Conservation (phyloP, 208 protist genomes). For the Entamoeba histolytica region DNA sequence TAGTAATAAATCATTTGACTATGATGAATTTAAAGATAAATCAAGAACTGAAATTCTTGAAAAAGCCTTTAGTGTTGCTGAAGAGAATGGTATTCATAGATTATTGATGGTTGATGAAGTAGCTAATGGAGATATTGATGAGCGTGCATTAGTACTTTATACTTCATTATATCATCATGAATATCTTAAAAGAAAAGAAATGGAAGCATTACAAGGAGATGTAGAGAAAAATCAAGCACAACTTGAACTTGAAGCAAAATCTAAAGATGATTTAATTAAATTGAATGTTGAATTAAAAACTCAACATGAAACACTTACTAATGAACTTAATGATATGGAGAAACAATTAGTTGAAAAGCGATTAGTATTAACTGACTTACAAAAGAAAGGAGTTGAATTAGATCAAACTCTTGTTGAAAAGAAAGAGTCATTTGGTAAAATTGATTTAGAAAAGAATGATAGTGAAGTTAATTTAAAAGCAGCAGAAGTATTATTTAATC, state of each 20-base stretch:
- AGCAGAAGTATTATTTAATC: neutral
- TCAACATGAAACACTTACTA: neutral
- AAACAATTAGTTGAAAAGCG: neutral
- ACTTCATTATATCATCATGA: neutral
- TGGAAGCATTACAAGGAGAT: neutral
- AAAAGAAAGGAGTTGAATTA: neutral
- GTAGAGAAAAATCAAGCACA: neutral
- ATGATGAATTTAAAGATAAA: neutral
- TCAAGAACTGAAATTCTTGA: neutral
- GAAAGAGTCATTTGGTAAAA: neutral
- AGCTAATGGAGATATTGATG: neutral
- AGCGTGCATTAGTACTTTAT: neutral
- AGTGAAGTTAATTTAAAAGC: neutral
- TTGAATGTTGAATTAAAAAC: neutral
- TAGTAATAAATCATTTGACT: neutral
- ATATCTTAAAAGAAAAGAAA: neutral
- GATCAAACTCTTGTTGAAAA: neutral
- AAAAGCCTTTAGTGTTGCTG: neutral
- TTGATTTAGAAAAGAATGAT: neutral
- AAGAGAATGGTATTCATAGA: neutral
- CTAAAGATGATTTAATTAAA: neutral
- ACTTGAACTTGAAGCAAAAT: neutral
- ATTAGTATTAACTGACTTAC: neutral
- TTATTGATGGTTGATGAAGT: neutral
- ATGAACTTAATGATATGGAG: neutral